These are phyloP conservation scores for Diaporthe eres DNA, from an alignment of 2,329 filamentous ascomycete species.

Conservation along the genomic window DNA sequence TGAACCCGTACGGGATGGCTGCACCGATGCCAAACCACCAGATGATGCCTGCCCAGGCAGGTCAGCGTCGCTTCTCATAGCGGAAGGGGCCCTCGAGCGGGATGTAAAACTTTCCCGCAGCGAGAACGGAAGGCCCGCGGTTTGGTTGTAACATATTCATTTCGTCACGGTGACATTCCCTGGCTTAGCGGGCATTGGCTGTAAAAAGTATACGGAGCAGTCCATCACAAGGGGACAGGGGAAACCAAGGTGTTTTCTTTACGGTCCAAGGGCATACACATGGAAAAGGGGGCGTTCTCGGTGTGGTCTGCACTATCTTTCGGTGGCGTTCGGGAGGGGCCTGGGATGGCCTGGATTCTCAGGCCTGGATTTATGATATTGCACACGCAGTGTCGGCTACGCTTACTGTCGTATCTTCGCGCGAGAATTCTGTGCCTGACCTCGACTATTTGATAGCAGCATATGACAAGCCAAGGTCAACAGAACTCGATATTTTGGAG, in stretches of 20 bases:
- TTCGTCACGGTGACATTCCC: slow-evolving; percentile 15
- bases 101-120: background rate
- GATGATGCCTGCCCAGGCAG: slow-evolving; percentile 69
- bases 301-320: slow-evolving; percentile 4
- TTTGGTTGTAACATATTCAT: slow-evolving; percentile 35
- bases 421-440: slow-evolving; percentile 28
- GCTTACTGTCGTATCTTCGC: background rate
- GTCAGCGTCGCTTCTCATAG: slow-evolving; percentile 72
- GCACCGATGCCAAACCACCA: slow-evolving; percentile 65
- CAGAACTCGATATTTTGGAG: background rate
- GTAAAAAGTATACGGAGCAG: slow-evolving; percentile 42
- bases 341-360: slow-evolving; percentile 19
- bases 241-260: slow-evolving; percentile 38
- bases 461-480: slow-evolving; percentile 11
- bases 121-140: background rate
- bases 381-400: slow-evolving; percentile 20
- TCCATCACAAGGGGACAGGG: slow-evolving; percentile 35
- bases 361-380: slow-evolving; percentile 13
- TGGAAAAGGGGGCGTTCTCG: slow-evolving; percentile 40
- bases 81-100: background rate
- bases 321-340: slow-evolving; percentile 36
- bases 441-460: slow-evolving; percentile 22
- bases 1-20: slow-evolving; percentile 73
- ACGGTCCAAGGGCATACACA: slow-evolving; percentile 40
- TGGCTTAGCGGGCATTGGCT: slow-evolving; percentile 32